Conservation (phyloP, 306 rosid species). For the Rosa persica region DNA sequence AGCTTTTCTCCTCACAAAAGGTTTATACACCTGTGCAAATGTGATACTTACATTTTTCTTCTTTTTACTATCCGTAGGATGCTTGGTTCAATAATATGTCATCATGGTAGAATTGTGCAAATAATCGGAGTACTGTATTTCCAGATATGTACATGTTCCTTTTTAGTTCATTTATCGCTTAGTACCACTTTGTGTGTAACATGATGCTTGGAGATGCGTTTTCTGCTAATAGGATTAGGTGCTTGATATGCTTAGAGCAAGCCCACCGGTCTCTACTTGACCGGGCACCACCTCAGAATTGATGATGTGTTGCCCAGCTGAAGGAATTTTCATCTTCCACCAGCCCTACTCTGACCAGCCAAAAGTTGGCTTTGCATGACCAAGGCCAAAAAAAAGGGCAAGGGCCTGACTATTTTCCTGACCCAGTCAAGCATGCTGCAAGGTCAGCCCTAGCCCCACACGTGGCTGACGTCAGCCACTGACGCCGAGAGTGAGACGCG, state of each 20-base stretch:
- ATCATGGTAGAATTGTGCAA: conserved; percentile 61
- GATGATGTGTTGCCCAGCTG: no score
- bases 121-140: conserved; percentile 54
- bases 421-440: no score
- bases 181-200: not conserved
- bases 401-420: no score
- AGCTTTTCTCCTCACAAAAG: not conserved
- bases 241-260: not conserved
- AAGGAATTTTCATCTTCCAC: no score
- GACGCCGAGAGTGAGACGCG: no score
- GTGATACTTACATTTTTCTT: conserved; percentile 3
- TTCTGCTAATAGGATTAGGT: not conserved
- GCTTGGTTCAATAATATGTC: conserved; percentile 53
- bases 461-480: no score
- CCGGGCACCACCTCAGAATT: no score
- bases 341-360: no score
- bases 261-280: no score
- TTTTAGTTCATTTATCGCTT: conserved; percentile 18
- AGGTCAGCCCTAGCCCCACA: no score
- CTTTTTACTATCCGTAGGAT: conserved; percentile 43
- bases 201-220: not conserved
- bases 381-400: no score
- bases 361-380: no score
- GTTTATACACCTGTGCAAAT: conserved; percentile 8
- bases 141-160: conserved; percentile 51